A percentile compares a stretch with the other conserved stretches of the same genome.
Conservation (phyloP, 305 asterid species). For the Rubia occidens region DNA sequence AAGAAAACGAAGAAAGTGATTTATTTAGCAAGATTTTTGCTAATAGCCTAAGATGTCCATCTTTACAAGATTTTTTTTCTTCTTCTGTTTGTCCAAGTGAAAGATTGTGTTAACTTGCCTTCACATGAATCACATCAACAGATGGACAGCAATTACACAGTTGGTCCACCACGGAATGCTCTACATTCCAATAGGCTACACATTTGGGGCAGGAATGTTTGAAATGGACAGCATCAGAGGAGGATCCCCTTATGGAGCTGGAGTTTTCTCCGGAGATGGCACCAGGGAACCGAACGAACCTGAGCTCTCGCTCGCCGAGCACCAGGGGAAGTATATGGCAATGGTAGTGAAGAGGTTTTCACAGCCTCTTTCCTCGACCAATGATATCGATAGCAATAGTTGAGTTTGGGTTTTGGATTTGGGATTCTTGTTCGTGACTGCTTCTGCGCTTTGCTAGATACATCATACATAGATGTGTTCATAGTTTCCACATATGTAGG, state of each 20-base stretch:
- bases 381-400: background rate
- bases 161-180: conserved; percentile 67
- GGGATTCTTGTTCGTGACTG: too few species aligned
- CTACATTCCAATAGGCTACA: conserved; percentile 61
- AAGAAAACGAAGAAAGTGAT: too few species aligned
- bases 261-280: conserved; percentile 37
- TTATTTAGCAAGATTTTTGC: too few species aligned
- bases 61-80: too few species aligned
- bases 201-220: conserved; percentile 64
- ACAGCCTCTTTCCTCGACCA: conserved; percentile 7
- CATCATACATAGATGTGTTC: background rate
- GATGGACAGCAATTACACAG: conserved; percentile 65
- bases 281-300: conserved; percentile 25
- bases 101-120: background rate
- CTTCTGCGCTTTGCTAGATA: background rate
- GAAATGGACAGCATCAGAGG: conserved; percentile 37
- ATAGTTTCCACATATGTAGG: too few species aligned
- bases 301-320: conserved; percentile 36
- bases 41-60: too few species aligned
- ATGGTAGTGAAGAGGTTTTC: conserved; percentile 24
- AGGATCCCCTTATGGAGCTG: conserved; percentile 44
- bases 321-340: conserved; percentile 40
- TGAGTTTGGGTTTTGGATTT: too few species aligned
- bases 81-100: background rate
- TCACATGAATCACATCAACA: conserved; percentile 7